Conservation (phyloP, 2,329 filamentous ascomycete genomes). For the Alternaria solani region DNA sequence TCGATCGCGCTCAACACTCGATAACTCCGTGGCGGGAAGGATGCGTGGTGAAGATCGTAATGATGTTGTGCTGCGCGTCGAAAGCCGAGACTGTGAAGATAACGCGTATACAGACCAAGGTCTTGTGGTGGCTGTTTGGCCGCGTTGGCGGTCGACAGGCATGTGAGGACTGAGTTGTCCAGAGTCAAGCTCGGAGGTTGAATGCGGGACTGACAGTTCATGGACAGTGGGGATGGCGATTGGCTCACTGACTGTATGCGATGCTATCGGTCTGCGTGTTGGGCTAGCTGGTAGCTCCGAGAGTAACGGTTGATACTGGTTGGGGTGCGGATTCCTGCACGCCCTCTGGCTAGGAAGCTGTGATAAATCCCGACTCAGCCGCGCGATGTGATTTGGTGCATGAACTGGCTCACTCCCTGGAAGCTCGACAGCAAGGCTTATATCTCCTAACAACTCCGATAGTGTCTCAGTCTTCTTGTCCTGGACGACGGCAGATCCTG, state of each 20-base stretch:
- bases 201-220: neutral
- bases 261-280: slow-evolving; percentile 12
- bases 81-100: neutral
- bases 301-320: neutral
- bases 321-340: neutral
- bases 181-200: neutral
- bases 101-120: neutral
- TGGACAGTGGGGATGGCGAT: neutral
- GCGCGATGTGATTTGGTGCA: neutral
- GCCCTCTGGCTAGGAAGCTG: neutral
- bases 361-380: neutral
- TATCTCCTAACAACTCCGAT: slow-evolving; percentile 20
- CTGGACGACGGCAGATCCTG: neutral
- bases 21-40: neutral
- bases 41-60: neutral
- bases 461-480: neutral
- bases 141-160: neutral
- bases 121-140: neutral
- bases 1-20: neutral
- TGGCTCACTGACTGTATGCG: slow-evolving; percentile 15
- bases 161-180: neutral
- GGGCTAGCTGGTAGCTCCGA: slow-evolving; percentile 10
- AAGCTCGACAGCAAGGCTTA: slow-evolving; percentile 17
- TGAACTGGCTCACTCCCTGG: slow-evolving; percentile 15
- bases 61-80: neutral